Base-by-base conservation (phyloP, 73 alveolate species). In the Paramecium primaurelia region DNA sequence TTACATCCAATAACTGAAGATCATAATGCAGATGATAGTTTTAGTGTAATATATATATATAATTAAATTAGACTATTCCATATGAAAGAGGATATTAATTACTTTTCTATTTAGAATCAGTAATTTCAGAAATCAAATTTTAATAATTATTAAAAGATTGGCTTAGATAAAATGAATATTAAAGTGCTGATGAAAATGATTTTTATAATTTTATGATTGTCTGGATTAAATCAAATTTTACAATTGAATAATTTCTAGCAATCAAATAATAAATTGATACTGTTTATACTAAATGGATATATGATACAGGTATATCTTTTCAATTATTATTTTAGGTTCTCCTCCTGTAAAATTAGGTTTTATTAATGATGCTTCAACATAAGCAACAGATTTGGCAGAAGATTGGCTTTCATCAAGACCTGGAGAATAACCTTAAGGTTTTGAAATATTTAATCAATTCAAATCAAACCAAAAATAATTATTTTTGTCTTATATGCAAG, bases 21-120 rank as follows among this genome's bases (percentile, higher is more conserved):
- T n/a, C 68, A 59, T 22, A 94, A 94, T 86, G 96, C 97, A 47
- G 97, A 94, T 87, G 97, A 94, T 88, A 92, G 96, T 25, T 92
- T 94, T 44, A 93, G 93, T 77, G 87, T 73, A 73, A 73, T 4
- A 37, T 12, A 36, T 38, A 3, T 40, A 38, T 7, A 22, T 22
- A 22, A 22, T 14, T 12, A 10, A 36, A 20, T 36, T 73, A 73
- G 87, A 86, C 94, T 8, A 93, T 93, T 3, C 96, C 96, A 18
- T 93, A 93, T 93, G 96, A 93, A 30, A 93, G 88, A 77, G 96
- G 96, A 77, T 93, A 87, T 93, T 87, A 89, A 88, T 89, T 93
- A 28, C 85, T 93, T 51, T 71, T 64, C 68, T 93, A 47, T 88
- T 86, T 93, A 44, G 96, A 93, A 88, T 20, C 20, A 32, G 32